Base-by-base conservation (phyloP, 2,329 filamentous ascomycete species). In the Pseudocercospora cruenta region DNA sequence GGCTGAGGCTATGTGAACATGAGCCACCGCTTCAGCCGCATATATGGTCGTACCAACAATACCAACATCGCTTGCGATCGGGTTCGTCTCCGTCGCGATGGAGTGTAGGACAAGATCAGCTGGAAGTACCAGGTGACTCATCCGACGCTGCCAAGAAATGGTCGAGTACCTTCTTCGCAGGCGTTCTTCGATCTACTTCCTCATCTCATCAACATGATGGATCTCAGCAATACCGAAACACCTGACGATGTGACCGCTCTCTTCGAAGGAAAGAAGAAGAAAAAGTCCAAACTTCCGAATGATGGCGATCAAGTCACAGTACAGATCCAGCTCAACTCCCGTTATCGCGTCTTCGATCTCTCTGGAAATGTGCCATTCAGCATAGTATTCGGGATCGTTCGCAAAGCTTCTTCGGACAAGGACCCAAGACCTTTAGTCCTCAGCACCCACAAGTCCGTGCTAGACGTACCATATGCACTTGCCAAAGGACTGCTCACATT, bases 391-490 rank as follows among this genome's bases (percentile, higher is more conserved):
- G 69, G 69, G 19, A 62, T 71, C 26, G 62, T 60, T 51, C 66
- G 68, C 43, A 62, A 58, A 16, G 65, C 62, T 6, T 19, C 33
- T 43, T 33, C 58, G 3, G 69, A 71, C 49, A 39, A 58, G 8
- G 66, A 71, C 58, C 62, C 66, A 31, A 63, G 68, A 49, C 62
- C 69, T 7, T 26, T 70, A 39, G 55, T 47, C 10, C 36, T 71
- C 36, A 26, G 66, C 26, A 69, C 59, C 21, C 39, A 54, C 22
- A 12, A 49, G 19, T 68, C 68, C 22, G 43, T 65, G 8, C 59
- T 70, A 8, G 68, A 71, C 43, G 68, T 71, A 14, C 68, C 69
- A 12, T 65, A 68, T 49, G 68, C 69, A 24, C 63, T 71, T 22
- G 63, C 66, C 39, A 62, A 67, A 21, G 62, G 64, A 3, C 51